Conservation (phyloP, 306 rosid species). For the Corylus heterophylla region DNA sequence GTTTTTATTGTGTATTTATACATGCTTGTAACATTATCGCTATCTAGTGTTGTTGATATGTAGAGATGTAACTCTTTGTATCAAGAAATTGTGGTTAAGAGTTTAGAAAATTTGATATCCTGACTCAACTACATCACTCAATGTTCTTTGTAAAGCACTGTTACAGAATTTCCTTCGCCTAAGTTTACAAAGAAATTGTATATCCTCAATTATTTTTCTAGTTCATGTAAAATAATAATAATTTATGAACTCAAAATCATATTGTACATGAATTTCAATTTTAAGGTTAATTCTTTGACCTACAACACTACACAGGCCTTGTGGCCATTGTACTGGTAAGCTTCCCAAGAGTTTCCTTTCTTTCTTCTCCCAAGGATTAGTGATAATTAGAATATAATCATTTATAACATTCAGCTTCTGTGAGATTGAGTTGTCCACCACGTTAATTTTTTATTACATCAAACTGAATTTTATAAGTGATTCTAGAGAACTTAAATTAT, state of each 20-base stretch:
- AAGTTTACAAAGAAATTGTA: not conserved
- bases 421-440: no score
- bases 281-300: not conserved
- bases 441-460: no score
- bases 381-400: no score
- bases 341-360: not conserved
- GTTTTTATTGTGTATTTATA: conserved; percentile 3
- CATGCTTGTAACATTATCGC: conserved; percentile 15
- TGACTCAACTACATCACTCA: not conserved
- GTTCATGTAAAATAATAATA: not conserved
- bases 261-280: not conserved
- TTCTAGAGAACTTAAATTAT: no score
- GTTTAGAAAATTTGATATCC: not conserved
- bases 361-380: not conserved
- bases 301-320: not conserved
- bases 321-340: no score
- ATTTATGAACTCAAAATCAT: not conserved
- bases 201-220: not conserved
- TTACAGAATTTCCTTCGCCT: no score
- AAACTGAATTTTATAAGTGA: no score
- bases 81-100: not conserved
- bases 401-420: no score
- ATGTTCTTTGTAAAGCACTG: not conserved
- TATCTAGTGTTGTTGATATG: conserved; percentile 10
- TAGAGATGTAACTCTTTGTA: not conserved